These are phyloP conservation scores for Solioccasus polychromus DNA, from an alignment of 768 basidiomycete genomes.

Conservation along the genomic window DNA sequence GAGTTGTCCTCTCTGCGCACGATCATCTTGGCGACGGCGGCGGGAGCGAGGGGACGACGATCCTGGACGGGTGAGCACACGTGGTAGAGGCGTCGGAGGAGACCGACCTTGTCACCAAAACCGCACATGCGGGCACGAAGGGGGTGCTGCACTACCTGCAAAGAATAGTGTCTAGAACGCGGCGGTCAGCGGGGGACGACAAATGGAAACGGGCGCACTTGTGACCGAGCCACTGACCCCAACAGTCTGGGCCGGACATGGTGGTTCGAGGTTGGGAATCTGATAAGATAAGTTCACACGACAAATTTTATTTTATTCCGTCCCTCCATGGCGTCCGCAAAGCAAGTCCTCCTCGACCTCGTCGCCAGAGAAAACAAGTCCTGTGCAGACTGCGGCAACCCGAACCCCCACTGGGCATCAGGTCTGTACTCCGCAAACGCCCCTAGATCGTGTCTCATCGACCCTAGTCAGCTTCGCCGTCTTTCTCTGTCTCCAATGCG, in stretches of 20 bases:
- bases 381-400: constrained; percentile 82
- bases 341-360: constrained; percentile 72
- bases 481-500: constrained; percentile 90
- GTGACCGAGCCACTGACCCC: constrained; percentile 69
- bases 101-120: constrained; percentile 87
- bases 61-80: constrained; percentile 50
- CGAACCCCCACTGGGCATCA: constrained; percentile 97
- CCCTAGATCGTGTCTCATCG: too few species aligned
- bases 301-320: too few species aligned
- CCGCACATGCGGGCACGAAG: constrained; percentile 93
- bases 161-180: constrained; percentile 70
- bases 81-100: constrained; percentile 3
- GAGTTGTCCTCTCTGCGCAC: constrained; percentile 66
- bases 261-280: constrained; percentile 19
- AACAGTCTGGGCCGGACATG: constrained; percentile 45
- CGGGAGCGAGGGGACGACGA: constrained; percentile 88
- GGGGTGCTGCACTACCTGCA: constrained; percentile 87
- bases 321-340: too few species aligned
- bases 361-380: constrained; percentile 65
- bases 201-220: constrained; percentile 43
- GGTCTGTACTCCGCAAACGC: too few species aligned
- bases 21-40: constrained; percentile 82
- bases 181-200: constrained; percentile 5
- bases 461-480: constrained; percentile 76
- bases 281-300: constrained; percentile 36